phyloP scores from a whole-genome alignment of 2,329 filamentous ascomycete genomes.

The Cryphonectria parasitica region DNA sequence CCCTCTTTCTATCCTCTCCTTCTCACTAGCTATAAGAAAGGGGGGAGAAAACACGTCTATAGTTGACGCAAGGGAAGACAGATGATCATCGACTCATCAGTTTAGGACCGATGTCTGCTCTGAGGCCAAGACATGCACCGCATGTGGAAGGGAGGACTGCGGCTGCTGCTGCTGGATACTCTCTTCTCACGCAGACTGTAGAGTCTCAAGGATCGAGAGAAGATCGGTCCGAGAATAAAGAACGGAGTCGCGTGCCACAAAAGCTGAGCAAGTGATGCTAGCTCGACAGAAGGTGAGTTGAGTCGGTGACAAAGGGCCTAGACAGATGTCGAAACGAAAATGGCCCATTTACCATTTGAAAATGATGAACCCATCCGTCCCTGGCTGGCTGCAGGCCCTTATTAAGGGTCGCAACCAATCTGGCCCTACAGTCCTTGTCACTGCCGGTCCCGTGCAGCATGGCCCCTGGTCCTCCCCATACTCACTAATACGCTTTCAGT shows the following conservation, averaged over 20 bases:
- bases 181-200: not conserved
- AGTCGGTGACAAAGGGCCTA: not conserved
- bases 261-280: not conserved
- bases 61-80: not conserved
- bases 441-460: constrained; percentile 12
- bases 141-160: constrained; percentile 1
- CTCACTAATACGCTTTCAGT: constrained; percentile 12
- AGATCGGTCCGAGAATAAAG: not conserved
- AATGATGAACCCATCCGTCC: not conserved
- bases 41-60: not conserved
- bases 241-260: constrained; percentile 12
- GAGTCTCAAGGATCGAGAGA: not conserved
- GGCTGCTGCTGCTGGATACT: not conserved
- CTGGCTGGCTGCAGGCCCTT: not conserved
- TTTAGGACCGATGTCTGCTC: constrained; percentile 3
- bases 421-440: constrained; percentile 4
- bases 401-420: constrained; percentile 2
- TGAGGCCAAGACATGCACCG: not conserved
- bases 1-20: not conserved
- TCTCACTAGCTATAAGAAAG: not conserved
- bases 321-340: constrained; percentile 4
- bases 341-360: not conserved
- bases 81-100: constrained; percentile 5
- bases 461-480: constrained; percentile 15
- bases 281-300: not conserved